phyloP scores from a whole-genome alignment of 2,329 filamentous ascomycete species.

The Cladosporium sp. region DNA sequence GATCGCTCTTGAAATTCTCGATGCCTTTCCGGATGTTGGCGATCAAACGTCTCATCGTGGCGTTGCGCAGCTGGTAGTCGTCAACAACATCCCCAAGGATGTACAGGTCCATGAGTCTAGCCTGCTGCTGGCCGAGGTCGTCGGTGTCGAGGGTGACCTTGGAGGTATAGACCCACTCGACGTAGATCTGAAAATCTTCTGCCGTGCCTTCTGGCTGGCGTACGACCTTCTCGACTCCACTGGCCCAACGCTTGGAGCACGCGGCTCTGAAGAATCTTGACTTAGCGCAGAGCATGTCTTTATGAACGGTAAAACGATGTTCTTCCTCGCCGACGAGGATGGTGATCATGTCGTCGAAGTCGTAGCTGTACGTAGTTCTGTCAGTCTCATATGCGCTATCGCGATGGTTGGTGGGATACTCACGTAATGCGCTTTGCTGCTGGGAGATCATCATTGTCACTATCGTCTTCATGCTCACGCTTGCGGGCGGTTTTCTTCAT shows the following conservation, averaged over 20 bases:
- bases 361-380: neutral
- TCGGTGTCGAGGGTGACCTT: neutral
- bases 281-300: conserved; percentile 15
- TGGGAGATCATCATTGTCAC: too few species aligned
- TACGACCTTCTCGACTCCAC: neutral
- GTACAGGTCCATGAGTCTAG: neutral
- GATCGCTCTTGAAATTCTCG: too few species aligned
- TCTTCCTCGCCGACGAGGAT: conserved; percentile 21
- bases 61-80: conserved; percentile 10
- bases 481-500: too few species aligned
- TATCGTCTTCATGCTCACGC: too few species aligned
- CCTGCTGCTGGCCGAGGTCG: neutral
- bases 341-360: conserved; percentile 12
- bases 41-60: neutral
- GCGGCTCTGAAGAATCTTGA: conserved; percentile 23
- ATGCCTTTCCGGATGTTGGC: neutral
- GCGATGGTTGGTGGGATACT: too few species aligned
- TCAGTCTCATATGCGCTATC: neutral
- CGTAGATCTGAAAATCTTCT: conserved; percentile 1
- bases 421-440: too few species aligned
- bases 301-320: conserved; percentile 15
- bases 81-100: neutral
- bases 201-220: neutral
- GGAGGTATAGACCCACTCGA: conserved; percentile 14
- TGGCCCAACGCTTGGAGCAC: conserved; percentile 10